Evolutionary conservation across 2,329 filamentous ascomycete genomes (phyloP).

Genomic region (Exophiala xenobiotica): DNA sequence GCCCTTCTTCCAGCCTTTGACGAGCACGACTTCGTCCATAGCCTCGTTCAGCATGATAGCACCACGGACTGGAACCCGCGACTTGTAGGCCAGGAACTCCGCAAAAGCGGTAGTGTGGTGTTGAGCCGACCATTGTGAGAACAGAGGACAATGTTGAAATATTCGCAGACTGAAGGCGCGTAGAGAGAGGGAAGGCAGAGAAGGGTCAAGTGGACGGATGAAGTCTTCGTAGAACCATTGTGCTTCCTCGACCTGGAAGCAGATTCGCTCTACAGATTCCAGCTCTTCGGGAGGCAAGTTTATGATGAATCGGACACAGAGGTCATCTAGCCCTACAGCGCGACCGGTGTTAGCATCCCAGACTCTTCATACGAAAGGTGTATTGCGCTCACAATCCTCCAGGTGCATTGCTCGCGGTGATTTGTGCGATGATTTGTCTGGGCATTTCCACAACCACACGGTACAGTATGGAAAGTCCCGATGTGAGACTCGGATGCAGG

Average conservation of each 20-base stretch:
- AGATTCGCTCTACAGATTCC: conserved; percentile 85
- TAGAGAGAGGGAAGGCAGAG: conserved; percentile 79
- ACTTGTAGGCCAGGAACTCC: conserved; percentile 92
- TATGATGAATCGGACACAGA: conserved; percentile 96
- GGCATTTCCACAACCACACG: conserved; percentile 56
- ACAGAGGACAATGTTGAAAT: conserved; percentile 88
- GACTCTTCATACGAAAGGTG: not conserved
- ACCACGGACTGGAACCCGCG: conserved; percentile 85
- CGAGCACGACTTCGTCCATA: conserved; percentile 93
- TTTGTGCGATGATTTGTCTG: conserved; percentile 48
- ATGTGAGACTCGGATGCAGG: conserved; percentile 1
- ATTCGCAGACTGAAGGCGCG: conserved; percentile 85
- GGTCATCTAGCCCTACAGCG: conserved; percentile 81
- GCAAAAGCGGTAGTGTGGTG: conserved; percentile 82
- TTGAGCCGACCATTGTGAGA: conserved; percentile 75
- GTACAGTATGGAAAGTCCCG: conserved; percentile 3
- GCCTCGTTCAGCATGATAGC: conserved; percentile 87
- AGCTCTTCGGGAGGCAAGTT: conserved; percentile 93
- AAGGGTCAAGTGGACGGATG: conserved; percentile 82
- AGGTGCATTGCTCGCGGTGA: conserved; percentile 68
- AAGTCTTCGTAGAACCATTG: conserved; percentile 99
- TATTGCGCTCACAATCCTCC: conserved; percentile 69
- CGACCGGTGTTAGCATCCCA: conserved; percentile 10
- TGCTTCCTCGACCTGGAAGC: conserved; percentile 97
- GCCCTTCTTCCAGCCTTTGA: conserved; percentile 97